Conservation (phyloP, 129 eudicot species). For the Ambrosia trifida region DNA sequence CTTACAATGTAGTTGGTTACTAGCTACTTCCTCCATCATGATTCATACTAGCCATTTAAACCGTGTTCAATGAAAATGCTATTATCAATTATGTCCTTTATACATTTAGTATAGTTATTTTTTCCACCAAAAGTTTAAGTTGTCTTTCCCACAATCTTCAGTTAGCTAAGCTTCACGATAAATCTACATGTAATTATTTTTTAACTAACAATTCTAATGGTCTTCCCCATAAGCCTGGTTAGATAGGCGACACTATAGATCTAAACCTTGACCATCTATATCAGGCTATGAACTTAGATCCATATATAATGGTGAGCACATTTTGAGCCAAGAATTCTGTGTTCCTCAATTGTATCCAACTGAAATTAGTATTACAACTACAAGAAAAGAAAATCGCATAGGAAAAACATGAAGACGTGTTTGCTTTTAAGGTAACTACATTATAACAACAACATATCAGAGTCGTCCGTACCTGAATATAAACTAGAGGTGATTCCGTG, state of each 20-base stretch:
- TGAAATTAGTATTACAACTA: not conserved
- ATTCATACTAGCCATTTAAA: not conserved
- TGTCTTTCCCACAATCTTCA: not conserved
- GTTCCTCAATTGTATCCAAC: constrained; percentile 6
- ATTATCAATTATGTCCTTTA: not conserved
- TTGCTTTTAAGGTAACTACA: constrained; percentile 15
- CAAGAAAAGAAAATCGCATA: not conserved
- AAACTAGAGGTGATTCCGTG: not conserved
- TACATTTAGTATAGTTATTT: not conserved
- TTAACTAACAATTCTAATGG: not conserved
- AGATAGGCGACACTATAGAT: not conserved
- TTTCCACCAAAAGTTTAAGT: not conserved
- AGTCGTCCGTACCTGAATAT: not conserved
- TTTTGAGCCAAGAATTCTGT: not conserved
- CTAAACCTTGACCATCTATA: not conserved
- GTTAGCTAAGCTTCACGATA: not conserved
- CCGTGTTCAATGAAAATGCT: not conserved
- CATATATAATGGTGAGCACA: not conserved
- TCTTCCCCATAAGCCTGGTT: not conserved
- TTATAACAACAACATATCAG: not conserved
- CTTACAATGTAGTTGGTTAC: not conserved
- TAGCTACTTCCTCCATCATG: not conserved
- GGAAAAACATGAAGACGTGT: not conserved
- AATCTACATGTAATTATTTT: not conserved
- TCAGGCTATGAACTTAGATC: not conserved